Conservation (phyloP, 1,284 basidiomycete species). For the Trametes pubescens region DNA sequence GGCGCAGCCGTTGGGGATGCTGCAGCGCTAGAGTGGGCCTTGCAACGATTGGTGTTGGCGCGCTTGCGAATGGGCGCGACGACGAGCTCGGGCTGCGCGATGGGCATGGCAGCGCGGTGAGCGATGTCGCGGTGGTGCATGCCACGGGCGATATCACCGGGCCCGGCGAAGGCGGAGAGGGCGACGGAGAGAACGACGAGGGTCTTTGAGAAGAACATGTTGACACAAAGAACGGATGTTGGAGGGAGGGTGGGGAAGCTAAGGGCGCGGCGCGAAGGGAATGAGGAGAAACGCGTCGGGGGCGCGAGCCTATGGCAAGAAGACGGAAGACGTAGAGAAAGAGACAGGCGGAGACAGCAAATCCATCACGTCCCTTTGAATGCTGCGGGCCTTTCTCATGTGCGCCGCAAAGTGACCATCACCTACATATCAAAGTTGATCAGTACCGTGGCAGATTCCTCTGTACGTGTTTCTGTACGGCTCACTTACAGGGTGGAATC, state of each 20-base stretch:
- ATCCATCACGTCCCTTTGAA: too few species aligned
- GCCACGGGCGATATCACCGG: slow-evolving; percentile 49
- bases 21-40: slow-evolving; percentile 30
- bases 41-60: slow-evolving; percentile 38
- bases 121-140: slow-evolving; percentile 42
- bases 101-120: slow-evolving; percentile 47
- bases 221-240: slow-evolving; percentile 32
- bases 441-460: too few species aligned
- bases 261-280: slow-evolving; percentile 16
- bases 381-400: too few species aligned
- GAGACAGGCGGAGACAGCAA: slow-evolving; percentile 9
- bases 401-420: too few species aligned
- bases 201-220: slow-evolving; percentile 58
- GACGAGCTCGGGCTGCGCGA: slow-evolving; percentile 40
- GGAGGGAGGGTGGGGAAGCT: slow-evolving; percentile 28
- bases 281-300: slow-evolving; percentile 26
- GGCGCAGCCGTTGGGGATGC: slow-evolving; percentile 28
- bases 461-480: too few species aligned
- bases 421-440: too few species aligned
- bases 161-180: slow-evolving; percentile 54
- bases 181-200: slow-evolving; percentile 55
- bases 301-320: slow-evolving; percentile 27
- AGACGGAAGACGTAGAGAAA: slow-evolving; percentile 28
- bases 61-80: slow-evolving; percentile 38
- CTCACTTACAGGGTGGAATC: too few species aligned